Evolutionary conservation across 192 early-diverging fungal genomes (phyloP).

Genomic region (Geosiphon pyriformis): DNA sequence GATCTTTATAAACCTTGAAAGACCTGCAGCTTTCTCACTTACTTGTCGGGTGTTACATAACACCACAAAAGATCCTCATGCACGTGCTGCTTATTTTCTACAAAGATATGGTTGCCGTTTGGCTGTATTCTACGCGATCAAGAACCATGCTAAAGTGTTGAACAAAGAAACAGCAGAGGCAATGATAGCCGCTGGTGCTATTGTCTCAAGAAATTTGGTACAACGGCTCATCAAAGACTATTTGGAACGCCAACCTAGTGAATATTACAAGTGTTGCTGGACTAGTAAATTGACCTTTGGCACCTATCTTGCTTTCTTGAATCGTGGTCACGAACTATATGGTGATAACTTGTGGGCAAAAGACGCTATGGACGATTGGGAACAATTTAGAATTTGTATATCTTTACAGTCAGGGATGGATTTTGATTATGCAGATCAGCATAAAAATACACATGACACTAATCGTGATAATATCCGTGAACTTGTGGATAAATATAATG

Average conservation of each 20-base stretch:
- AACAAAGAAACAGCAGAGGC: constrained; percentile 7
- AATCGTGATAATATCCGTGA: constrained; percentile 3
- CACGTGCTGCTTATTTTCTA: constrained; percentile 1
- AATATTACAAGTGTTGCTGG: constrained; percentile 11
- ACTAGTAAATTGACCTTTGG: constrained; percentile 12
- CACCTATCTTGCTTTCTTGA: neutral
- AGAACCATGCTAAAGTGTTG: constrained; percentile 7
- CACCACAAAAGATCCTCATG: constrained; percentile 5
- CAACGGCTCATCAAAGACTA: constrained; percentile 9
- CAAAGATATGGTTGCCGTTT: neutral
- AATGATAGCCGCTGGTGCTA: neutral
- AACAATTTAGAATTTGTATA: constrained; percentile 10
- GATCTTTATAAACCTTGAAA: neutral
- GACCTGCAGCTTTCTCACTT: neutral
- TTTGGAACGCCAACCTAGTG: neutral
- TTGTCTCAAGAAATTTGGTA: constrained; percentile 3
- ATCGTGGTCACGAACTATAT: neutral
- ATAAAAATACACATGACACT: neutral
- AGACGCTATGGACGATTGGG: constrained; percentile 13
- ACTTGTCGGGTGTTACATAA: neutral
- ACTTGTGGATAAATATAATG: neutral
- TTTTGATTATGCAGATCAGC: neutral
- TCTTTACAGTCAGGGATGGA: neutral
- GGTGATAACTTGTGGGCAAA: constrained; percentile 12
- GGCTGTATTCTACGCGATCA: neutral